Evolutionary conservation across 2,329 filamentous ascomycete species (phyloP).

Genomic region (Epicoccum sorghinum): DNA sequence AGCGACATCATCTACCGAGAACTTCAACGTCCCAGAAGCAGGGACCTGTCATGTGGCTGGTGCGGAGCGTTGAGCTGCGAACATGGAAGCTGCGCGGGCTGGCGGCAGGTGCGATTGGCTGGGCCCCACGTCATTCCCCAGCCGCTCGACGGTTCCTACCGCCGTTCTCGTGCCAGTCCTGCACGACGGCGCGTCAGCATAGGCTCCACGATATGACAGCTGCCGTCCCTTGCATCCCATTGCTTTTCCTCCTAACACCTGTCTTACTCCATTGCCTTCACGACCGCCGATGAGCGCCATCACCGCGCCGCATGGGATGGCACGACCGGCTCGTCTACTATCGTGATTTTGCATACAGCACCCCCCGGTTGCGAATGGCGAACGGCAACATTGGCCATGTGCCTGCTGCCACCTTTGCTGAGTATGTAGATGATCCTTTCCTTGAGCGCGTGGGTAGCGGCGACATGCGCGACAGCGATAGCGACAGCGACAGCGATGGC

Average conservation of each 20-base stretch:
- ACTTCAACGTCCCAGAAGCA: no score
- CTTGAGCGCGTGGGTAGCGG: conserved; percentile 12
- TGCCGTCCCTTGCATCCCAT: not conserved
- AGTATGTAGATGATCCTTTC: conserved; percentile 53
- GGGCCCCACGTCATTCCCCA: conserved; percentile 7
- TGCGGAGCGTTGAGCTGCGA: no score
- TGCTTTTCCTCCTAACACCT: not conserved
- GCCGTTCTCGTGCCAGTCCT: not conserved
- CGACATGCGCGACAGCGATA: conserved; percentile 21
- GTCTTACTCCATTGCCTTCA: not conserved
- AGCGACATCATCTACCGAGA: no score
- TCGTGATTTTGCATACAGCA: conserved; percentile 53
- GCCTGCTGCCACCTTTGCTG: conserved; percentile 58
- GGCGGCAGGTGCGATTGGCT: not conserved
- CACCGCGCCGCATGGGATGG: conserved; percentile 46
- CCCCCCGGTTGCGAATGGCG: conserved; percentile 53
- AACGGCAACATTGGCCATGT: conserved; percentile 54
- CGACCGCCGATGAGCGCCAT: conserved; percentile 30
- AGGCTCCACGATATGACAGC: not conserved
- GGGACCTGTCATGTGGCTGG: no score
- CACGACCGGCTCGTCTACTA: conserved; percentile 43
- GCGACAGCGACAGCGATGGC: not conserved
- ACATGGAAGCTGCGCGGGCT: no score
- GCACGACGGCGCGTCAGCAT: not conserved
- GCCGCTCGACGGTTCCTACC: conserved; percentile 3